Evolutionary conservation across 2,329 filamentous ascomycete species (phyloP).

Genomic region (Didymella glomerata): DNA sequence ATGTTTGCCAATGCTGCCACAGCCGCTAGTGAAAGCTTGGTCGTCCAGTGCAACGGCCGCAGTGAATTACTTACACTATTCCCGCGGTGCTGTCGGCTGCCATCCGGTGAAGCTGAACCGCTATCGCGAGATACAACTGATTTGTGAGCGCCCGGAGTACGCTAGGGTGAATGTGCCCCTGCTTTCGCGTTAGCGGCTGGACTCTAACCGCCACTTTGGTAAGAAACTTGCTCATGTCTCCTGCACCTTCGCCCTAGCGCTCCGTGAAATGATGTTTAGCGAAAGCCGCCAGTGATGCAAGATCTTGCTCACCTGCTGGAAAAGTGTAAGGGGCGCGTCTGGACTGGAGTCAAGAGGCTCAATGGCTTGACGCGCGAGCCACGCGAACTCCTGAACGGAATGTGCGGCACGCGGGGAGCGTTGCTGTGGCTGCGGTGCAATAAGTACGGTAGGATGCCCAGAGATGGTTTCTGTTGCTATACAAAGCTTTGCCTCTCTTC

Average conservation of each 20-base stretch:
- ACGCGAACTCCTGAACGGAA: constrained; percentile 36
- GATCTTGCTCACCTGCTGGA: constrained; percentile 34
- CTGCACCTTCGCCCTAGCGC: constrained; percentile 24
- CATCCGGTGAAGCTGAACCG: constrained; percentile 13
- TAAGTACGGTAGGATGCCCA: constrained; percentile 41
- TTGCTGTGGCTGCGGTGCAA: constrained; percentile 27
- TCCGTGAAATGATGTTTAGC: constrained; percentile 24
- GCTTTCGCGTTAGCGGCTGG: constrained; percentile 29
- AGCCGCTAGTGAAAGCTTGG: constrained; percentile 36
- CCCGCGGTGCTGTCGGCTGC: constrained; percentile 3
- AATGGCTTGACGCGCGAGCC: constrained; percentile 35
- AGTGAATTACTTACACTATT: not conserved
- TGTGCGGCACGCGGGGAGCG: constrained; percentile 36
- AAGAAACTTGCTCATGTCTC: constrained; percentile 47
- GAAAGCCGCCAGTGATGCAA: constrained; percentile 29
- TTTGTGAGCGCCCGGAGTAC: constrained; percentile 3
- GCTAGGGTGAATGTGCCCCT: constrained; percentile 29
- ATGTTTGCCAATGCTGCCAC: constrained; percentile 23
- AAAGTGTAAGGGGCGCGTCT: constrained; percentile 25
- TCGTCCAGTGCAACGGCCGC: not conserved
- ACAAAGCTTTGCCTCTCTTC: constrained; percentile 11
- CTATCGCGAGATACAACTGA: not conserved
- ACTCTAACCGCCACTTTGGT: constrained; percentile 30
- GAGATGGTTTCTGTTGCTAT: constrained; percentile 3
- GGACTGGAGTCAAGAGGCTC: constrained; percentile 24